Base-by-base conservation (phyloP, 169 alveolate species). In the Plasmodium knowlesi region DNA sequence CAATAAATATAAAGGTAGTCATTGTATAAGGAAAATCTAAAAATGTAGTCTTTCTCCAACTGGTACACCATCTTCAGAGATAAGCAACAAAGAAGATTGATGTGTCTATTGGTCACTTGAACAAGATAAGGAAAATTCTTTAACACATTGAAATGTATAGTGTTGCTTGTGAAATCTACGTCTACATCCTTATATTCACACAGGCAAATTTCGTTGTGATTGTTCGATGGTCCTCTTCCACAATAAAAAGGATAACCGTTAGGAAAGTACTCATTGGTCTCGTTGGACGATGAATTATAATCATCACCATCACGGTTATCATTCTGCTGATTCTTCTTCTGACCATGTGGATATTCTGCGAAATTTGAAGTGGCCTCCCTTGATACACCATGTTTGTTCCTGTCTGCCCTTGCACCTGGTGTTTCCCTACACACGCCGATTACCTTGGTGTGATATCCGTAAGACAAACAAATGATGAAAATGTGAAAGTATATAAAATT, bases 151-250 rank as follows among this genome's bases (percentile, higher is more conserved):
- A 90, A 90, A 37, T 80, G 54, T 67, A 90, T 50, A 0, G 92
- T 81, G 71, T 90, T 90, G 34, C 61, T 57, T 5, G 9, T 50
- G 25, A 81, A 16, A 30, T 82, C 90, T 9, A 90, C 39, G 81
- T 90, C 95, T 16, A 84, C 83, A 43, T 90, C 72, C 30, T 90
- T 82, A 81, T 90, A 90, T 50, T 90, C 95, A 32, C 95, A 90
- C 12, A 90, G 57, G 25, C 46, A 70, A 3, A 90, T 70, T 50
- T 90, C 72, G 57, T 90, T 90, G 2, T 54, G 84, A 12, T 5
- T 50, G 10, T 85, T 50, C 22, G 70, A 53, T n/a, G 19, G 37
- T 34, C 41, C 73, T 4, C 73, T 14, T 9, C 37, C 76, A 67
- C 30, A 9, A 2, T 1, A 5, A 67, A 67, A 67, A 12, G n/a